Evolutionary conservation across 805 yeast genomes (phyloP).

Genomic region (Kockiozyma suomiensis): DNA sequence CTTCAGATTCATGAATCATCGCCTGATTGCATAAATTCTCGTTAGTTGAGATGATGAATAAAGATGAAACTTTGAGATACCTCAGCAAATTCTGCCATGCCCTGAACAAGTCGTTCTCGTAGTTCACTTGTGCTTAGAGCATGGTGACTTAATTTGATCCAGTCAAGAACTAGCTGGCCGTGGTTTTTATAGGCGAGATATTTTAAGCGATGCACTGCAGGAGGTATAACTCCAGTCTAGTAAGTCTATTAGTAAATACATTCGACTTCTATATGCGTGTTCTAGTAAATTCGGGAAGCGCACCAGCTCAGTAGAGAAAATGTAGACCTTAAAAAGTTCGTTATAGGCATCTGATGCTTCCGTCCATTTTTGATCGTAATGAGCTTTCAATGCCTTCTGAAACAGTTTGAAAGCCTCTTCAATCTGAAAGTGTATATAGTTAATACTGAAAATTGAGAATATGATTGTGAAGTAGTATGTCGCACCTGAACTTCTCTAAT

Average conservation of each 20-base stretch:
- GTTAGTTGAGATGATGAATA: no score
- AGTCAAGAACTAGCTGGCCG: slow-evolving; percentile 66
- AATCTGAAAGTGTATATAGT: slow-evolving; percentile 39
- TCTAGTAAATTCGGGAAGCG: not conserved
- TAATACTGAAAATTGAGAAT: no score
- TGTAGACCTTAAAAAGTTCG: slow-evolving; percentile 67
- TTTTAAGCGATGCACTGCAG: slow-evolving; percentile 71
- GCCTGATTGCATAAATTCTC: no score
- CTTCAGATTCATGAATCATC: slow-evolving; percentile 56
- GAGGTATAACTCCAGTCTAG: slow-evolving; percentile 49
- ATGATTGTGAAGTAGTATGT: not conserved
- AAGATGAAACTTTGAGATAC: slow-evolving; percentile 42
- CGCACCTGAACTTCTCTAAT: slow-evolving; percentile 87
- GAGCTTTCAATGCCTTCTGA: slow-evolving; percentile 66
- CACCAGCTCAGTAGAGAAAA: slow-evolving; percentile 50
- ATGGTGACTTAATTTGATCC: slow-evolving; percentile 38
- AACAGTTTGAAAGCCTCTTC: slow-evolving; percentile 82
- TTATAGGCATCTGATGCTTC: slow-evolving; percentile 61
- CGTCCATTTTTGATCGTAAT: slow-evolving; percentile 53
- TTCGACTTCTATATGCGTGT: not conserved
- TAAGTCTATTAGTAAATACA: slow-evolving; percentile 16
- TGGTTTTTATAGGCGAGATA: slow-evolving; percentile 80
- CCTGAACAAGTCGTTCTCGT: slow-evolving; percentile 49
- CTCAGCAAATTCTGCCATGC: slow-evolving; percentile 64
- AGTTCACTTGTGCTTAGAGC: slow-evolving; percentile 42